Base-by-base conservation (phyloP, 176 grass and related monocot genomes). In the Aegilops sharonensis region DNA sequence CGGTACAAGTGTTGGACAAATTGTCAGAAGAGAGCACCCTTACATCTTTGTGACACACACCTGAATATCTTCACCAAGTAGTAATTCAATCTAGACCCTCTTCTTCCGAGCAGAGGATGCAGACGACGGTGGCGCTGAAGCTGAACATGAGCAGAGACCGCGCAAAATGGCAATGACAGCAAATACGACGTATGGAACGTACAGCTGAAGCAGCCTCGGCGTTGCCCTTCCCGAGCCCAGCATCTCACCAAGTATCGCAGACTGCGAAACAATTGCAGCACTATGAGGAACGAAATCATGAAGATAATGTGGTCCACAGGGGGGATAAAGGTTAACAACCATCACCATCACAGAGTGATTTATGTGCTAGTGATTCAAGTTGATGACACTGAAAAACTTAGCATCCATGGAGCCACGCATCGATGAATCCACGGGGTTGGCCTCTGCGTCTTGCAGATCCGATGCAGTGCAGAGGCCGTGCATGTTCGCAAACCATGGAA, bases 221-320 rank as follows among this genome's bases (percentile, higher is more conserved):
- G 94, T 92, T 77, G 88, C 88, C 64, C 84, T 93, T 66, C 86
- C 94, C 20, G 92, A 94, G n/a, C 86, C 84, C 40, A 91, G 21
- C 62, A 97, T 32, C 39, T 94, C 94, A 7, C 86, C 85, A 64
- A 89, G 82, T 78, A 94, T 87, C 3, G 92, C 88, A 15, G 88
- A 91, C 92, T 94, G 34, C 3, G 86, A 86, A 92, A 85, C 21
- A 30, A 39, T 65, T 43, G 74, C 42, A 81, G 9, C 35, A 18
- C 65, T 25, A 6, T 75, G 21, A 86, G 42, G 31, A 32, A 32
- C 3, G 31, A 32, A 32, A 32, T 32, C 30, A 34, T 34, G 4
- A 13, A 64, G 57, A 56, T 39, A 30, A 11, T 18, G 11, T 14
- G 7, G 34, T 10, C 42, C 2, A 6, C n/a, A 47, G 20, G 27